Evolutionary conservation across 1,284 basidiomycete genomes (phyloP), one percentile per base, ranked within the genome.

Genomic region (Ceratobasidium sp.): DNA sequence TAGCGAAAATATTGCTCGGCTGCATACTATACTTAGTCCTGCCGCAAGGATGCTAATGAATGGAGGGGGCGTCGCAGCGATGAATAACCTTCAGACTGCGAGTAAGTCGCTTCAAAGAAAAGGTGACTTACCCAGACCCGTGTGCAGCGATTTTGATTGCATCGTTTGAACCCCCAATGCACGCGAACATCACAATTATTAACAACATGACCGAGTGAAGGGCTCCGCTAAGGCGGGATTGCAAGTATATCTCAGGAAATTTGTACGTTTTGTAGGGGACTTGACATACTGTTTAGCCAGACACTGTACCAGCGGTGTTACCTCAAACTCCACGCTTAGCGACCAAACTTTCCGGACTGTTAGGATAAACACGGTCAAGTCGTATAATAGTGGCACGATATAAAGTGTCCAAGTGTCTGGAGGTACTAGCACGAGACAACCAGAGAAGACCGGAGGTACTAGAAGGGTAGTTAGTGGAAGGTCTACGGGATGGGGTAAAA

Each of bases 21-120:
- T 70, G 33, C 68, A 70, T n/a, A 70, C 68, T 35, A 70, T 41
- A n/a, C 68, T 70, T 8, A 33, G 30, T 18, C 18, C 18, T n/a
- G 68, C 68, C 8, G 18, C 35, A 18, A 70, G 44, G 23, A 70
- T 23, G 16, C 68, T 70, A 44, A n/a, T 60, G 23, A 16, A 48
- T 14, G 38, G 18, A 64, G 60, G 41, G 38, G 38, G 38, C 10
- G 38, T 10, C 38, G 10, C 38, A 41, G 38, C 38, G 38, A 41
- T 41, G 38, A 35, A 64, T 38, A 18, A 33, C 16, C 35, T 30
- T 35, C 60, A 64, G 62, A n/a, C 62, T 30, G 14, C 33, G 44
- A 50, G 66, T n/a, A 23, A 8, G 4, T 18, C 30, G 3, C 6
- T 54, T 52, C 16, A 35, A 18, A n/a, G 46, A 30, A 60, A 14